Conservation (phyloP, 2,329 filamentous ascomycete genomes). For the Trichophyton schoenleinii region DNA sequence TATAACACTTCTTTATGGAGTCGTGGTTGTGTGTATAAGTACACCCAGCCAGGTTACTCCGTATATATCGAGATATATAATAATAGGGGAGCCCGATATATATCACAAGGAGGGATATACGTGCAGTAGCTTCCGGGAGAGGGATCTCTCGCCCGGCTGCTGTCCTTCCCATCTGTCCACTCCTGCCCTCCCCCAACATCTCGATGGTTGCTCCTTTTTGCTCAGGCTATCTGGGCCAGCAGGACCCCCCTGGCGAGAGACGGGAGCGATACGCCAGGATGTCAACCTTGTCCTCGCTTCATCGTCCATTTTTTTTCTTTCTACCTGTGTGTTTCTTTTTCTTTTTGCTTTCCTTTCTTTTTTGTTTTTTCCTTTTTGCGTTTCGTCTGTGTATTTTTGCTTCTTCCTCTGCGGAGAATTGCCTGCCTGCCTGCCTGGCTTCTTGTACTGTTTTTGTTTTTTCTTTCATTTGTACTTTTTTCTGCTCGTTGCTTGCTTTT, state of each 20-base stretch:
- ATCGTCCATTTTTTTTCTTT: background rate
- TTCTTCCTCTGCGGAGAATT: background rate
- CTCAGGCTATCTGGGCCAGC: background rate
- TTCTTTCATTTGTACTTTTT: background rate
- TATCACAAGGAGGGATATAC: background rate
- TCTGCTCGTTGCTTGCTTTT: background rate
- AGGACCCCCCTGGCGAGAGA: background rate
- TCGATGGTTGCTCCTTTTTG: background rate
- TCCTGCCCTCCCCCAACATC: background rate
- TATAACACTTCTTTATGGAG: no score
- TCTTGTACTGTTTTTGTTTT: background rate
- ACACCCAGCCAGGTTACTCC: background rate
- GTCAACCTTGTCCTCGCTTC: background rate
- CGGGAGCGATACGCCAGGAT: conserved; percentile 1
- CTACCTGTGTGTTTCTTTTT: background rate
- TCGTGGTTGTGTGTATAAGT: background rate
- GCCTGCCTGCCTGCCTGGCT: background rate
- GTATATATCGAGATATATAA: background rate
- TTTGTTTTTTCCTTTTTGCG: background rate
- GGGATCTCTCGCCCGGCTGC: background rate
- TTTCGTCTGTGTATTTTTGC: background rate
- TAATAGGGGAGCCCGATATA: background rate
- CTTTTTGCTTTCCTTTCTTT: background rate
- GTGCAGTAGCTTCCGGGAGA: conserved; percentile 1
- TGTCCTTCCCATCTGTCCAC: background rate